Percentiles rank a stretch among this genome's conserved stretches.
Evolutionary conservation across 106 monocot species (phyloP).

Genomic region (Allium cepa): DNA sequence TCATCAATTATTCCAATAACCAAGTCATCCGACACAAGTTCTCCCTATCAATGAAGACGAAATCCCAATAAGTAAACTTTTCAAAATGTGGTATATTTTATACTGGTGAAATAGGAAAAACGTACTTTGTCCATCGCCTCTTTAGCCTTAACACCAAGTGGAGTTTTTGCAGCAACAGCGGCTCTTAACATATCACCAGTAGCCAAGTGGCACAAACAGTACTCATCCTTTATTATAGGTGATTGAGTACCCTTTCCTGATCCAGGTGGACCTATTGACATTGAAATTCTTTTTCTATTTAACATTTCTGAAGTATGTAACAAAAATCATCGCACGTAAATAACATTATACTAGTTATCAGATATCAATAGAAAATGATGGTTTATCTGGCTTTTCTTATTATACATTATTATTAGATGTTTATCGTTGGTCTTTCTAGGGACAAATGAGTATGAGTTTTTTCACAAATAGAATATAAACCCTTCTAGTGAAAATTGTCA

Average conservation of each 20-base stretch:
- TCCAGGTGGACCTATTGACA: slow-evolving; percentile 78
- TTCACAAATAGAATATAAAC: too few relatives aligned
- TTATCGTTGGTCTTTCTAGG: too few relatives aligned
- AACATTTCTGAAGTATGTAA: too few relatives aligned
- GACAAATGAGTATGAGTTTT: too few relatives aligned
- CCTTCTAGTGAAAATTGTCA: too few relatives aligned
- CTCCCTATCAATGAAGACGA: slow-evolving; percentile 43
- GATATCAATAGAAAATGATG: too few relatives aligned
- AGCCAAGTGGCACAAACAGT: slow-evolving; percentile 95
- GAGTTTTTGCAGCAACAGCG: slow-evolving; percentile 89
- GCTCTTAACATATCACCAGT: slow-evolving; percentile 99
- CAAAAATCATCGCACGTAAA: too few relatives aligned
- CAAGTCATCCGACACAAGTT: slow-evolving; percentile 95
- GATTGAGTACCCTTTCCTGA: slow-evolving; percentile 99
- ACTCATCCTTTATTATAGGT: slow-evolving; percentile 97
- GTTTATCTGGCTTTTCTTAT: too few relatives aligned
- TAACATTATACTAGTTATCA: too few relatives aligned
- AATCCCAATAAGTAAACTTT: not conserved
- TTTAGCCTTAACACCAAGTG: slow-evolving; percentile 89
- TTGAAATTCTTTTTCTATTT: too few relatives aligned
- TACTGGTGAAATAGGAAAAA: not conserved
- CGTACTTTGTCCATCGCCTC: slow-evolving; percentile 90
- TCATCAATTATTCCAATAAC: slow-evolving; percentile 99
- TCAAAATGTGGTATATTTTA: too few relatives aligned
- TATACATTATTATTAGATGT: too few relatives aligned